phyloP scores from a whole-genome alignment of 805 yeast genomes.

The Sungouiella thailandica region DNA sequence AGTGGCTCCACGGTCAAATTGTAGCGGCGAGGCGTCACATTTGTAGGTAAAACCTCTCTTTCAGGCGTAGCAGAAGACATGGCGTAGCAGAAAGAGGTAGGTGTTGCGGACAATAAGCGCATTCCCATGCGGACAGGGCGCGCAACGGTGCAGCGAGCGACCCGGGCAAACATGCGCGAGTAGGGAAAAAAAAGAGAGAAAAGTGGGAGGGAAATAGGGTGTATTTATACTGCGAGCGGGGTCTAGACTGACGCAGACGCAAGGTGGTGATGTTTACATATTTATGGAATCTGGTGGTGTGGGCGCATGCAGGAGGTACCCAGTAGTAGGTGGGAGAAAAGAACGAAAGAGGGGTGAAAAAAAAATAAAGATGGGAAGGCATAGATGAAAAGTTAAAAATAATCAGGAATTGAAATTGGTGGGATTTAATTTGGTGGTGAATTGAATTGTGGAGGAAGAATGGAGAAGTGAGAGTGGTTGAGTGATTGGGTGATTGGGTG shows the following conservation, averaged over 20 bases:
- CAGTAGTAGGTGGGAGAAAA: not conserved
- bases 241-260: too few relatives aligned
- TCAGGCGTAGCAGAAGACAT: slow-evolving; percentile 11
- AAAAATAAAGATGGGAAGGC: too few relatives aligned
- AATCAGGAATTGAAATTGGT: too few relatives aligned
- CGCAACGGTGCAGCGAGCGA: slow-evolving; percentile 4
- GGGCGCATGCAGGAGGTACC: too few relatives aligned
- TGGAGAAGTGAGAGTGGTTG: too few relatives aligned
- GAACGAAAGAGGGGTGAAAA: not conserved
- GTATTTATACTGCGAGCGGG: too few relatives aligned
- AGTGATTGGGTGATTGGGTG: too few relatives aligned
- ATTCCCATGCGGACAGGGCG: slow-evolving; percentile 1
- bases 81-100: slow-evolving; percentile 1
- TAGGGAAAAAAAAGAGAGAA: not conserved
- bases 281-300: too few relatives aligned
- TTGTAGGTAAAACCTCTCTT: slow-evolving; percentile 40
- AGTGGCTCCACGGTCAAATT: slow-evolving; percentile 38
- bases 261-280: too few relatives aligned
- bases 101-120: not conserved
- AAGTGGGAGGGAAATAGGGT: slow-evolving; percentile 1
- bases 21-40: slow-evolving; percentile 39
- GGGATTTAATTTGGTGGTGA: too few relatives aligned
- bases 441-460: too few relatives aligned
- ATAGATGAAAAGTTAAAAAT: too few relatives aligned
- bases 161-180: not conserved